Conservation (phyloP, 176 grass and related monocot genomes). For the sorghum (Sorghum bicolor) region Sorghum_bicolor_NCBIv3 NC_012870.2:54616501-54617000, state of each 20-base stretch:
- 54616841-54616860: slow-evolving; percentile 31
- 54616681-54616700: slow-evolving; percentile 22
- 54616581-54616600: not conserved
- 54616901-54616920: not conserved
- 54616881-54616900: not conserved
- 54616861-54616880: not conserved
- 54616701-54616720: slow-evolving; percentile 32
- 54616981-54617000: too few species aligned
- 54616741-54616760: not conserved
- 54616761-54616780: slow-evolving; percentile 16
- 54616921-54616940: slow-evolving; percentile 43
- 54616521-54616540: not conserved
- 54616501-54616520: not conserved
- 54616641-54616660: not conserved
- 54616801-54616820: not conserved
- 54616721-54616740: not conserved
- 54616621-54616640: not conserved
- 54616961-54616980: not conserved
- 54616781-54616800: not conserved
- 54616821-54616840: not conserved
- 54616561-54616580: not conserved
- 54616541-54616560: not conserved
- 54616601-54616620: not conserved
- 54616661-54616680: slow-evolving; percentile 30
- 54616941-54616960: not conserved